These are phyloP conservation scores for Botrytis hyacinthi DNA, from an alignment of 2,329 filamentous ascomycete species.

Conservation along the genomic window DNA sequence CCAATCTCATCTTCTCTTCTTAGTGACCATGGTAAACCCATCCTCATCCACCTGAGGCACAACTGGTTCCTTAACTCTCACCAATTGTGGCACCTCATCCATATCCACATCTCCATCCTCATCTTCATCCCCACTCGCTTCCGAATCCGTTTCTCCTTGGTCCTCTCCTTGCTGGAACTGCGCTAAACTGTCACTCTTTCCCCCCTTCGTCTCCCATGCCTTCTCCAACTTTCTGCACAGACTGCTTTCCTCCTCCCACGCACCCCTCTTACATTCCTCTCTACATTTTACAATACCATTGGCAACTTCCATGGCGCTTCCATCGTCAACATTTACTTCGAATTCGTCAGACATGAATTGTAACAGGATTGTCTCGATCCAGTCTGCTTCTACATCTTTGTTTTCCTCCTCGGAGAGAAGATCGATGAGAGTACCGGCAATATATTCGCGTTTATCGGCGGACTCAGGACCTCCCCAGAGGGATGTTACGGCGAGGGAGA, in stretches of 20 bases:
- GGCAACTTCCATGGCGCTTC: slow-evolving; percentile 73
- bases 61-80: slow-evolving; percentile 57
- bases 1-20: slow-evolving; percentile 53
- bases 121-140: slow-evolving; percentile 53
- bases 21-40: slow-evolving; percentile 73
- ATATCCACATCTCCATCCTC: slow-evolving; percentile 62
- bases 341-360: slow-evolving; percentile 97
- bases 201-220: slow-evolving; percentile 62
- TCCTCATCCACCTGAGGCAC: slow-evolving; percentile 76
- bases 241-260: slow-evolving; percentile 57
- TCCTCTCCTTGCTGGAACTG: slow-evolving; percentile 52
- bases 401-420: slow-evolving; percentile 57
- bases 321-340: slow-evolving; percentile 88
- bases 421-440: slow-evolving; percentile 82
- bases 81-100: slow-evolving; percentile 65
- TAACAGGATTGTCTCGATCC: slow-evolving; percentile 80
- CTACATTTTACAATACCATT: slow-evolving; percentile 67
- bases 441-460: slow-evolving; percentile 94
- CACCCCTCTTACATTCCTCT: slow-evolving; percentile 62
- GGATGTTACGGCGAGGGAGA: slow-evolving; percentile 82
- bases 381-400: slow-evolving; percentile 67
- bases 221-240: slow-evolving; percentile 62
- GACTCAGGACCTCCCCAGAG: slow-evolving; percentile 79
- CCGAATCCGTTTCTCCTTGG: slow-evolving; percentile 57
- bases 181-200: slow-evolving; percentile 51